Evolutionary conservation across 371 early-diverging fungal species (phyloP).

Genomic region (Blakeslea trispora): DNA sequence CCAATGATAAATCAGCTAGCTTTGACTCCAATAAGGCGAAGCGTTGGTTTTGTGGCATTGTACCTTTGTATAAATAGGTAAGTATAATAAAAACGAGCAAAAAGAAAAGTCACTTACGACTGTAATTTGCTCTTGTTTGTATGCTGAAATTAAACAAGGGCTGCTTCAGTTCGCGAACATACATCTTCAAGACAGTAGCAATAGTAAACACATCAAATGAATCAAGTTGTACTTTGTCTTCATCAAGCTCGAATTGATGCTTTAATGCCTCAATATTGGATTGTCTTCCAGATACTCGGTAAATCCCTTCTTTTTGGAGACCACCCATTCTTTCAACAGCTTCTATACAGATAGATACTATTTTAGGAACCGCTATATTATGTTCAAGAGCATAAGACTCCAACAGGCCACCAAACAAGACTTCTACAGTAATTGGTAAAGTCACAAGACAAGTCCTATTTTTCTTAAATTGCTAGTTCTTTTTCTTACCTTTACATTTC

Average conservation of each 20-base stretch:
- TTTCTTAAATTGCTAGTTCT: not conserved
- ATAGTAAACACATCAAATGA: conserved; percentile 60
- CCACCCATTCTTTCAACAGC: conserved; percentile 67
- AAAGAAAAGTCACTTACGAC: conserved; percentile 51
- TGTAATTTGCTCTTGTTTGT: conserved; percentile 55
- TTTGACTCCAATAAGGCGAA: conserved; percentile 29
- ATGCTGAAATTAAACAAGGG: conserved; percentile 61
- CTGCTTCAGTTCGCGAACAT: conserved; percentile 61
- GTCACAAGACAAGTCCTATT: not conserved
- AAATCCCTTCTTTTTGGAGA: conserved; percentile 69
- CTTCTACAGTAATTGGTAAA: conserved; percentile 34
- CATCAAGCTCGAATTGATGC: conserved; percentile 56
- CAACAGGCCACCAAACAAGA: conserved; percentile 62
- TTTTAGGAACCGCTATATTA: conserved; percentile 50
- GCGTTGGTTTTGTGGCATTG: conserved; percentile 32
- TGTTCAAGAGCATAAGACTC: conserved; percentile 47
- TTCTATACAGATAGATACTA: conserved; percentile 56
- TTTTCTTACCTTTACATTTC: conserved; percentile 39
- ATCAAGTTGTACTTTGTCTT: conserved; percentile 44
- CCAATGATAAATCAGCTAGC: conserved; percentile 44
- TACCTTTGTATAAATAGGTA: conserved; percentile 10
- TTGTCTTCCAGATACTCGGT: conserved; percentile 70
- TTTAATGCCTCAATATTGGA: conserved; percentile 58
- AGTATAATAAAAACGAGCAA: not conserved
- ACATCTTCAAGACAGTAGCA: conserved; percentile 64